A percentile compares a stretch with the other conserved stretches of the same genome.
phyloP scores from a whole-genome alignment of 2,329 filamentous ascomycete genomes.

The Alternaria alternata region DNA sequence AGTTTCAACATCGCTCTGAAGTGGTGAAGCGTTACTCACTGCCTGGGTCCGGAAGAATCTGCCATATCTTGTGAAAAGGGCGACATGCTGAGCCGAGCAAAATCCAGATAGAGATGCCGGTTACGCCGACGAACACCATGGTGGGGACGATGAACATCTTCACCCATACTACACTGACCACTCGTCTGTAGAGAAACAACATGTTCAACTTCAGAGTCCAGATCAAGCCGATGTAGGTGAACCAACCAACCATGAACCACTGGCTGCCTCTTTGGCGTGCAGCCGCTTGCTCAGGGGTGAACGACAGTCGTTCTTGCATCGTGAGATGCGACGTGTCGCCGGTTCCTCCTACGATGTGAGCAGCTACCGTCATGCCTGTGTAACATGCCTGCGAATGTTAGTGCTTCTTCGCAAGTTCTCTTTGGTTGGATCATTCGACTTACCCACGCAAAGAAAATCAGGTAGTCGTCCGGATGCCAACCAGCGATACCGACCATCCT shows the following conservation, averaged over 20 bases:
- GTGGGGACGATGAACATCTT: slow-evolving; percentile 49
- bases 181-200: slow-evolving; percentile 52
- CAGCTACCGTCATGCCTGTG: slow-evolving; percentile 29
- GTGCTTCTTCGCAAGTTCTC: not conserved
- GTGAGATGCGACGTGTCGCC: slow-evolving; percentile 45
- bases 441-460: slow-evolving; percentile 44
- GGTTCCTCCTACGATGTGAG: slow-evolving; percentile 38
- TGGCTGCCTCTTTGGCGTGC: slow-evolving; percentile 47
- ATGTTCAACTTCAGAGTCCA: slow-evolving; percentile 56
- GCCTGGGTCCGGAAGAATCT: slow-evolving; percentile 51
- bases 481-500: slow-evolving; percentile 45
- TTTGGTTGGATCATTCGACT: not conserved
- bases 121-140: slow-evolving; percentile 42
- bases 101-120: slow-evolving; percentile 34
- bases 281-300: slow-evolving; percentile 37
- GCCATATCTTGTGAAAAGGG: slow-evolving; percentile 49
- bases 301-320: slow-evolving; percentile 39
- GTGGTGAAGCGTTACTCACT: slow-evolving; percentile 30
- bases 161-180: slow-evolving; percentile 49
- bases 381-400: slow-evolving; percentile 20
- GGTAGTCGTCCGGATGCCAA: slow-evolving; percentile 48
- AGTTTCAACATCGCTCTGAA: not conserved
- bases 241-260: slow-evolving; percentile 32
- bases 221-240: slow-evolving; percentile 48
- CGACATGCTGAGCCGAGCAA: slow-evolving; percentile 38